Evolutionary conservation across 2,329 filamentous ascomycete species (phyloP).

Genomic region (Periconia sp.): DNA sequence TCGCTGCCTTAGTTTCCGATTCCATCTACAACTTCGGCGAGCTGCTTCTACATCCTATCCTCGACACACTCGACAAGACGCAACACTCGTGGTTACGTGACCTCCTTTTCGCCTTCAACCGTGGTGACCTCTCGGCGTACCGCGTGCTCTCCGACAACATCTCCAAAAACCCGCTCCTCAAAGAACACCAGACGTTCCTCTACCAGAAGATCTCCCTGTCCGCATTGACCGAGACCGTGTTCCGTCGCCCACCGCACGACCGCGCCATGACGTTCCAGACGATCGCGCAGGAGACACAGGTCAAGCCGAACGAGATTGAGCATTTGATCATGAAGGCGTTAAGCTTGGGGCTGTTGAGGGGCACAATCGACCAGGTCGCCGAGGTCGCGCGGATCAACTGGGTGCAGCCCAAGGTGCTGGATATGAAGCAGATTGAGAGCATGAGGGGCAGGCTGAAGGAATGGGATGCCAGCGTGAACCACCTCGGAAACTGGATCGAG

Average conservation of each 20-base stretch:
- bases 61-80: conserved; percentile 77
- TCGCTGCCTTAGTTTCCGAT: conserved; percentile 89
- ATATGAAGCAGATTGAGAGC: conserved; percentile 90
- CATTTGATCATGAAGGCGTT: conserved; percentile 99
- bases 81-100: conserved; percentile 87
- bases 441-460: conserved; percentile 88
- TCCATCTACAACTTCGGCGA: conserved; percentile 99
- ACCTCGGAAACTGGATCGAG: conserved; percentile 97
- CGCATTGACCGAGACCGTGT: conserved; percentile 92
- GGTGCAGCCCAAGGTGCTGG: conserved; percentile 98
- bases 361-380: conserved; percentile 95
- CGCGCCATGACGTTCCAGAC: conserved; percentile 89
- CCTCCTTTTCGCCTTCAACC: conserved; percentile 96
- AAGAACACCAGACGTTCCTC: conserved; percentile 78
- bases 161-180: conserved; percentile 74
- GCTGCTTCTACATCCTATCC: conserved; percentile 94
- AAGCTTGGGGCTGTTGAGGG: conserved; percentile 83
- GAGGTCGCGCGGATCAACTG: conserved; percentile 94
- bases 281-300: conserved; percentile 90
- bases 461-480: conserved; percentile 95
- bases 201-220: conserved; percentile 98
- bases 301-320: conserved; percentile 88
- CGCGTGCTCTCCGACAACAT: conserved; percentile 82
- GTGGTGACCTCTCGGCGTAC: conserved; percentile 86
- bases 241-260: conserved; percentile 92